Conservation (phyloP, 176 grass and related monocot genomes). For the Pontederia paniculata region DNA sequence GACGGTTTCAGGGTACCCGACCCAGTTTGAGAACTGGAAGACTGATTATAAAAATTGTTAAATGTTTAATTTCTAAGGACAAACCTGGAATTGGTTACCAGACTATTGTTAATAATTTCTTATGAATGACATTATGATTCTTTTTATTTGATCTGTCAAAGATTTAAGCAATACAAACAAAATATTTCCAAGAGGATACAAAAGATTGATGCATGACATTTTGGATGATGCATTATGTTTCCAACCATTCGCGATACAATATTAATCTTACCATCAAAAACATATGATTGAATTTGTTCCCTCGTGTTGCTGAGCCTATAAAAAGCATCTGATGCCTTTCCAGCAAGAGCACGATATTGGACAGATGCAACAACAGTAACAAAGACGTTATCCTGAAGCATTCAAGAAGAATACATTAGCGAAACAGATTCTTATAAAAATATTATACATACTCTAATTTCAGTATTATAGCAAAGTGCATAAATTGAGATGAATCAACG, state of each 20-base stretch:
- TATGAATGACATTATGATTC: no score
- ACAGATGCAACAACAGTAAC: constrained; percentile 83
- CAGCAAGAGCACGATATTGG: constrained; percentile 60
- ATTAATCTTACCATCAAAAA: constrained; percentile 55
- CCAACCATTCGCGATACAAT: neutral
- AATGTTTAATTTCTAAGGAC: no score
- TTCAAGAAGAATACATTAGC: constrained; percentile 6
- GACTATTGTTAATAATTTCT: no score
- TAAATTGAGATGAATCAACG: no score
- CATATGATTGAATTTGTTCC: constrained; percentile 72
- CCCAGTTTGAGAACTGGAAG: no score
- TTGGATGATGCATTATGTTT: neutral
- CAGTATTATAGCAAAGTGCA: neutral
- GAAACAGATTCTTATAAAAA: constrained; percentile 15
- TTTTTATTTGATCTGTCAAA: no score
- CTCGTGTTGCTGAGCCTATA: constrained; percentile 64
- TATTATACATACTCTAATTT: no score
- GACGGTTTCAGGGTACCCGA: no score
- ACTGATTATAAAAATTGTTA: no score
- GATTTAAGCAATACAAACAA: no score
- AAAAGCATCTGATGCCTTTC: constrained; percentile 68
- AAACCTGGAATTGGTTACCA: no score
- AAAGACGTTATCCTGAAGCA: constrained; percentile 75
- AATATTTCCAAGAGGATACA: neutral
- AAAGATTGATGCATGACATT: neutral